These are phyloP conservation scores for Candida anglica DNA, from an alignment of 805 yeast genomes.

Conservation along the genomic window DNA sequence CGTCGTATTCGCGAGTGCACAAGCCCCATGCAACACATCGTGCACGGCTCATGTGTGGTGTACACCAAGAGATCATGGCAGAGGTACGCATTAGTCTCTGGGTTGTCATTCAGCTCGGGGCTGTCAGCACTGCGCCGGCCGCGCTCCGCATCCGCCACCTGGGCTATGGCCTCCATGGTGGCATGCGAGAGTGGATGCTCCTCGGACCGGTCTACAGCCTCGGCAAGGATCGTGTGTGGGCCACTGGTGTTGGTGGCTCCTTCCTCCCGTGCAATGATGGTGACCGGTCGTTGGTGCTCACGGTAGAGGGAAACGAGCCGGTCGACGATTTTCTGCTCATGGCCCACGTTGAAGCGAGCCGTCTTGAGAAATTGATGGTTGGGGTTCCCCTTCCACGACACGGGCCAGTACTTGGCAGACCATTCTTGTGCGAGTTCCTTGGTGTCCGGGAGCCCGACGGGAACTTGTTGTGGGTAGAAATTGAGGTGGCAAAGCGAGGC, in stretches of 20 bases:
- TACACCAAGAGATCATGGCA: slow-evolving; percentile 77
- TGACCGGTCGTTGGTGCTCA: slow-evolving; percentile 37
- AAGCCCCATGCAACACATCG: slow-evolving; percentile 95
- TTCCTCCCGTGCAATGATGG: slow-evolving; percentile 57
- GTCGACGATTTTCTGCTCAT: slow-evolving; percentile 28
- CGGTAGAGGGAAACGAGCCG: neutral
- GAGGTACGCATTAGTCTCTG: slow-evolving; percentile 56
- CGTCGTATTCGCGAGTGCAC: slow-evolving; percentile 82
- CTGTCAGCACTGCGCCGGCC: slow-evolving; percentile 22
- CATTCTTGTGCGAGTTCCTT: slow-evolving; percentile 64
- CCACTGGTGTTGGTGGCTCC: neutral
- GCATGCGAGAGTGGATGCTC: slow-evolving; percentile 66
- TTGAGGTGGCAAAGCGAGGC: slow-evolving; percentile 7
- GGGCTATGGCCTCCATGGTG: slow-evolving; percentile 64
- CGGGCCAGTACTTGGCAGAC: slow-evolving; percentile 77
- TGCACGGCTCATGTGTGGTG: slow-evolving; percentile 93
- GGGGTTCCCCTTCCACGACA: slow-evolving; percentile 93
- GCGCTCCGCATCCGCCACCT: slow-evolving; percentile 56
- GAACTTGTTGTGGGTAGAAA: slow-evolving; percentile 36
- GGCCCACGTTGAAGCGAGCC: slow-evolving; percentile 43
- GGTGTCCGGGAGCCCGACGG: slow-evolving; percentile 62
- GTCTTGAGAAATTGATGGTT: slow-evolving; percentile 64
- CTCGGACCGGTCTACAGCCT: slow-evolving; percentile 33
- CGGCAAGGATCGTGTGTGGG: slow-evolving; percentile 28
- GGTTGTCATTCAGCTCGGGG: too few relatives aligned